Base-by-base conservation (phyloP, 108 stramenopile species). In the Discostella stelligeroides region DNA sequence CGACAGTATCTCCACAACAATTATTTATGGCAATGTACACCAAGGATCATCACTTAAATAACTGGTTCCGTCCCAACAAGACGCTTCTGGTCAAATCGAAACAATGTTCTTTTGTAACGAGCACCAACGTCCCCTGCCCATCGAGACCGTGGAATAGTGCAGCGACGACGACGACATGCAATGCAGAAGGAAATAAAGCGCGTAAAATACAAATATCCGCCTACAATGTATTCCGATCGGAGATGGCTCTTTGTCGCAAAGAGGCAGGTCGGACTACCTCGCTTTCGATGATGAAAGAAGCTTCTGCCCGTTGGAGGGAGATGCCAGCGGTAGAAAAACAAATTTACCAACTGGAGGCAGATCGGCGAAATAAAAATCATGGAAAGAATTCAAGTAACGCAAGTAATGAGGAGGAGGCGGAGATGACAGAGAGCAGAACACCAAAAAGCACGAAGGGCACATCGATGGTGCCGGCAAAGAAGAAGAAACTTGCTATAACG, bases 1-100 rank as follows among this genome's bases (percentile, higher is more conserved):
- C 64, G 25, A 21, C 56, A 39, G 3, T 66, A 3, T 66, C 73
- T 29, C 73, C 73, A 11, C 39, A 66, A 7, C 66, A 73, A 50
- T 27, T 59, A 51, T 46, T 57, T 12, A 49, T 74, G 50, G 51
- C 51, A 14, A 4, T 40, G 10, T 60, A 74, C 30, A 27, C 57
- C 18, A 60, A 61, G 18, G 41, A 30, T 11, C 48, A 66, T 58
- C 73, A 64, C 1, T 7, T 60, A 8, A 14, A 25, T 1, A 14
- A 20, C 4, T 66, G 65, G 64, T 74, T 66, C 24, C 0, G n/a
- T n/a, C 1, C 30, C 20, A 47, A n/a, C n/a, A n/a, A n/a, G n/a
- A n/a, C n/a, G n/a, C n/a, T n/a, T n/a, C n/a, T n/a, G n/a, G n/a
- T n/a, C n/a, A n/a, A n/a, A n/a, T n/a, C n/a, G 28, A 18, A 11